A percentile compares a stretch with the other conserved stretches of the same genome.
Conservation (phyloP, 495 filamentous ascomycete species). For the Chaetomium cochliodes region DNA sequence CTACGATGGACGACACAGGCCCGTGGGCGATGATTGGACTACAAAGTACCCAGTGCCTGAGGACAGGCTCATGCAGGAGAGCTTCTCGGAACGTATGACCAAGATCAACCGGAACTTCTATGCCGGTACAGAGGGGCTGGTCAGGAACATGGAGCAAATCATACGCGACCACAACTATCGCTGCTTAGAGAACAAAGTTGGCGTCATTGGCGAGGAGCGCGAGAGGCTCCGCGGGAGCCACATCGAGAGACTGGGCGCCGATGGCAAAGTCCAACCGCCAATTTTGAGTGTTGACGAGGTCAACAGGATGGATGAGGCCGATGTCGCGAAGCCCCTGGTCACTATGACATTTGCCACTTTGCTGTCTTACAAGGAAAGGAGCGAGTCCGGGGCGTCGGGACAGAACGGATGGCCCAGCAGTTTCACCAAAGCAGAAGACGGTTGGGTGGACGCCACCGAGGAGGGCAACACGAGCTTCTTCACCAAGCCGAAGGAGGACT, state of each 20-base stretch:
- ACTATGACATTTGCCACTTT: conserved; percentile 41
- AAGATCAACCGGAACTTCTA: conserved; percentile 38
- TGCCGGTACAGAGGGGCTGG: conserved; percentile 31
- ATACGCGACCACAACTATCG: conserved; percentile 30
- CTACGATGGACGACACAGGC: conserved; percentile 19
- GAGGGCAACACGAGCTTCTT: conserved; percentile 40
- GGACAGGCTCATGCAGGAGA: conserved; percentile 1
- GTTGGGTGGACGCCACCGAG: conserved; percentile 32
- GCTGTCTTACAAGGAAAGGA: conserved; percentile 30
- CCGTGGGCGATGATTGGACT: conserved; percentile 16
- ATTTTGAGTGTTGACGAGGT: conserved; percentile 34
- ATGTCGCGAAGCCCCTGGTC: conserved; percentile 41
- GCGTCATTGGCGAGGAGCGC: conserved; percentile 33
- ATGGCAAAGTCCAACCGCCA: conserved; percentile 24
- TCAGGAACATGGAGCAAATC: conserved; percentile 26
- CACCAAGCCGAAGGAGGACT: conserved; percentile 22
- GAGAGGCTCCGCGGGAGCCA: conserved; percentile 23
- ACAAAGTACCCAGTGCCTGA: conserved; percentile 14
- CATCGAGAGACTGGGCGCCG: conserved; percentile 8
- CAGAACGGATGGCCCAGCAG: conserved; percentile 15
- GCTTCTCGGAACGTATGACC: conserved; percentile 17
- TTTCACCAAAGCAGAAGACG: conserved; percentile 28
- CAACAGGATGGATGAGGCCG: conserved; percentile 31
- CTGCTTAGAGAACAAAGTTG: conserved; percentile 28
- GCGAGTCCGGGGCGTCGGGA: not conserved